Percentiles rank a stretch among this genome's conserved stretches.
Evolutionary conservation across 352 stramenopile genomes (phyloP).

Genomic region (Phytophthora europaea): DNA sequence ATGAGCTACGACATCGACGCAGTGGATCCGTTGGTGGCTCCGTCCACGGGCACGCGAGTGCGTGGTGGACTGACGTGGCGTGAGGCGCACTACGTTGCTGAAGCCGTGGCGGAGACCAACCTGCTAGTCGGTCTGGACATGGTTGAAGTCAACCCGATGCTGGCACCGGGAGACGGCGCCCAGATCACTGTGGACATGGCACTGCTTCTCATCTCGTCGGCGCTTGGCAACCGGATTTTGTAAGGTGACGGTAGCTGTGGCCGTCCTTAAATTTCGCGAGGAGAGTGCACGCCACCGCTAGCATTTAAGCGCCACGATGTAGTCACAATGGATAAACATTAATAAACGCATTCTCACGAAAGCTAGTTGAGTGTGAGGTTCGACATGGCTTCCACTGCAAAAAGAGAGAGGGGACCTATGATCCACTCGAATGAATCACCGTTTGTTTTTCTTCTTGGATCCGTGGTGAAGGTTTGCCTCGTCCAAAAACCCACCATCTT

Average conservation of each 20-base stretch:
- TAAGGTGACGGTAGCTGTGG: slow-evolving; percentile 40
- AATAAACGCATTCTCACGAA: not conserved
- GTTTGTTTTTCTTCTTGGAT: slow-evolving; percentile 67
- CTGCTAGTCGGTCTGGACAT: slow-evolving; percentile 93
- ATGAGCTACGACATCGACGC: slow-evolving; percentile 99
- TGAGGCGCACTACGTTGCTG: slow-evolving; percentile 97
- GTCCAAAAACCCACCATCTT: slow-evolving; percentile 73
- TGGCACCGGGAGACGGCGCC: slow-evolving; percentile 90
- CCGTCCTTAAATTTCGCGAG: not conserved
- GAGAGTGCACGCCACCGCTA: not conserved
- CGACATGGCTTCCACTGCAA: not conserved
- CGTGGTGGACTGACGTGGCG: slow-evolving; percentile 96
- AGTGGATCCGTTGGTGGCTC: slow-evolving; percentile 95
- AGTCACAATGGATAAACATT: slow-evolving; percentile 1
- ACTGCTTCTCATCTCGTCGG: slow-evolving; percentile 93
- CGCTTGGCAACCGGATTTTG: slow-evolving; percentile 94
- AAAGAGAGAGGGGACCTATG: not conserved
- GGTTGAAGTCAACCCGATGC: slow-evolving; percentile 96
- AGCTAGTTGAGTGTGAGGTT: not conserved
- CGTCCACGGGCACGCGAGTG: slow-evolving; percentile 96
- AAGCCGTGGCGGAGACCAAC: slow-evolving; percentile 94
- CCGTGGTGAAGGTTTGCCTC: slow-evolving; percentile 30
- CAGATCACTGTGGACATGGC: slow-evolving; percentile 95
- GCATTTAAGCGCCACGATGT: not conserved
- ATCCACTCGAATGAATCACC: slow-evolving; percentile 21